phyloP scores from a whole-genome alignment of 2,329 filamentous ascomycete genomes.

The Pestalotiopsis sp. region DNA sequence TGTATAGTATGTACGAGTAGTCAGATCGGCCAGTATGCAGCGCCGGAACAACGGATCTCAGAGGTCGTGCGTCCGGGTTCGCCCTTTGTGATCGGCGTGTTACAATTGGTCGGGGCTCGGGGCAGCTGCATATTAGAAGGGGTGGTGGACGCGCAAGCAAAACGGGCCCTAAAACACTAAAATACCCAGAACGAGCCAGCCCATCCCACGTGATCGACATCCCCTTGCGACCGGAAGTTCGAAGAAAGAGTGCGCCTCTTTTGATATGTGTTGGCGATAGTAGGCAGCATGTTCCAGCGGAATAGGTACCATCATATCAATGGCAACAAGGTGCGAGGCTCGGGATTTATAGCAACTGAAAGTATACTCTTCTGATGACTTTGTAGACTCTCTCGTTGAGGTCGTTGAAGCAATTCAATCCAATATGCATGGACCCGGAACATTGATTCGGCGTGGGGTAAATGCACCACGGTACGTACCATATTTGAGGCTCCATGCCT shows the following conservation, averaged over 20 bases:
- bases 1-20: too few species aligned
- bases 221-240: not conserved
- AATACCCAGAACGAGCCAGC: slow-evolving; percentile 1
- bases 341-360: not conserved
- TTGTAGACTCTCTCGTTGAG: not conserved
- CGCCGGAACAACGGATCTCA: slow-evolving; percentile 1
- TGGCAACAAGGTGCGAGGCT: too few species aligned
- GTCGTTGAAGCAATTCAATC: not conserved
- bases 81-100: not conserved
- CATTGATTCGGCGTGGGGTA: not conserved
- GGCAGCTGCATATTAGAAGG: slow-evolving; percentile 26
- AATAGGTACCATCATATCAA: too few species aligned
- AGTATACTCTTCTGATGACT: not conserved
- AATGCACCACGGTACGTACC: not conserved
- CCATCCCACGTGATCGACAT: slow-evolving; percentile 11
- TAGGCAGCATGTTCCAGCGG: not conserved
- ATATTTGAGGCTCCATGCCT: not conserved
- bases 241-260: not conserved
- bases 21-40: not conserved
- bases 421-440: not conserved
- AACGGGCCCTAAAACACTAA: slow-evolving; percentile 19
- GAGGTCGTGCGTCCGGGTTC: not conserved
- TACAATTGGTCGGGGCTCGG: slow-evolving; percentile 26
- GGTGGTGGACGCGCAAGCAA: slow-evolving; percentile 32
- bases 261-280: not conserved